Conservation (phyloP, 768 basidiomycete species). For the Mycena venus region DNA sequence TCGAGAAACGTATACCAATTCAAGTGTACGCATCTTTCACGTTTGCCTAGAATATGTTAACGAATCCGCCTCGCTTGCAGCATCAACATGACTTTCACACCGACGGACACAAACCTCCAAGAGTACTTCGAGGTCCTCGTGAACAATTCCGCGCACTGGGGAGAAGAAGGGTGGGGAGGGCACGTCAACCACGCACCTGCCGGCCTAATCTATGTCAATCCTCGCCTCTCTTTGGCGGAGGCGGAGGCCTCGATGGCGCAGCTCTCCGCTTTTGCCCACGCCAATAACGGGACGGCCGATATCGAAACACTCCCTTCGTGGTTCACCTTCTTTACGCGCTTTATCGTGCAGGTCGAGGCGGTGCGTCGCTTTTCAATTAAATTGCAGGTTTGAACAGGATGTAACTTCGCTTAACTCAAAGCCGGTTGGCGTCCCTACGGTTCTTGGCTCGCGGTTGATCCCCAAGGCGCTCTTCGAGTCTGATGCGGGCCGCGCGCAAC, state of each 20-base stretch:
- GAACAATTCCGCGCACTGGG: constrained; percentile 16
- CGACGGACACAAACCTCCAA: neutral
- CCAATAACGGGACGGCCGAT: neutral
- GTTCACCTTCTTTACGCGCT: neutral
- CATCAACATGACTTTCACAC: constrained; percentile 12
- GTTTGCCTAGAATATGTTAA: neutral
- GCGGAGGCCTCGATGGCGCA: constrained; percentile 8
- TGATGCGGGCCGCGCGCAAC: constrained; percentile 28
- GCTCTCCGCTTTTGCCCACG: neutral
- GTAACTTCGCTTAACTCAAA: neutral
- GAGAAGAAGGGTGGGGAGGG: constrained; percentile 22
- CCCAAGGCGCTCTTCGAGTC: constrained; percentile 40
- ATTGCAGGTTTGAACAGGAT: neutral
- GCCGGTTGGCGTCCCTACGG: neutral
- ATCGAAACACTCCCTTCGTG: constrained; percentile 11
- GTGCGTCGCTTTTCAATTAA: neutral
- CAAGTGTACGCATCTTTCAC: constrained; percentile 9
- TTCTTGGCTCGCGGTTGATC: constrained; percentile 43
- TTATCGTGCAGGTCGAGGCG: neutral
- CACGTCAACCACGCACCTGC: constrained; percentile 8
- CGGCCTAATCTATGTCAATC: constrained; percentile 17
- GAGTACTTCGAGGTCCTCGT: constrained; percentile 14
- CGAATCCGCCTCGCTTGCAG: neutral
- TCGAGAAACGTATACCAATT: neutral
- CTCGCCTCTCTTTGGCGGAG: constrained; percentile 3